Conservation (phyloP, 163 green algal genomes). For the Trebouxia gelatinosa region DNA sequence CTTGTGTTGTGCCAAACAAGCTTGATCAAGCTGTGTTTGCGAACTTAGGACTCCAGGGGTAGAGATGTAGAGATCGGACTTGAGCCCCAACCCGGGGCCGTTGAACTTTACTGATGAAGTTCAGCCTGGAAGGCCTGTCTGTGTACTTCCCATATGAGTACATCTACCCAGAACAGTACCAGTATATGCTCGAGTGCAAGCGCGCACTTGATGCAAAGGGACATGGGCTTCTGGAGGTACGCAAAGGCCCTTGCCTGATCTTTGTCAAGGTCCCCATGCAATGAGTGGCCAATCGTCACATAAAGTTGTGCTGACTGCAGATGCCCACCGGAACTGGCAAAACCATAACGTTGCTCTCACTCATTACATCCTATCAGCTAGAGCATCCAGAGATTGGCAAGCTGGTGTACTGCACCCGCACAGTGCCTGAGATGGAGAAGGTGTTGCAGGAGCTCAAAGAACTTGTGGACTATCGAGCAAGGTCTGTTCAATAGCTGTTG, state of each 20-base stretch:
- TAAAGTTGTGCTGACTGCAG: constrained; percentile 51
- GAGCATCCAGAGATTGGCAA: constrained; percentile 91
- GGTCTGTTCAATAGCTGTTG: neutral
- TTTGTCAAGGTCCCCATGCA: neutral
- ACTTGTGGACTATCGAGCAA: constrained; percentile 74
- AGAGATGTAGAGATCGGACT: too few relatives aligned
- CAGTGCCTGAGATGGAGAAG: constrained; percentile 99
- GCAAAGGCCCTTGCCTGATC: neutral
- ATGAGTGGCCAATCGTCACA: neutral
- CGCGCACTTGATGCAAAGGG: constrained; percentile 92
- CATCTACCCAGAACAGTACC: constrained; percentile 99
- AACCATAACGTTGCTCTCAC: constrained; percentile 96
- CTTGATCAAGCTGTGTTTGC: too few relatives aligned
- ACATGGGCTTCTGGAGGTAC: constrained; percentile 91
- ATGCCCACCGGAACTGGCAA: constrained; percentile 99
- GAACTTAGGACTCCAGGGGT: too few relatives aligned
- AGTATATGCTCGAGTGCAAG: constrained; percentile 99
- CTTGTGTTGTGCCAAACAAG: too few relatives aligned
- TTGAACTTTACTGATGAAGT: too few relatives aligned
- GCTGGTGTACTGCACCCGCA: constrained; percentile 98
- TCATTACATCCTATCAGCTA: constrained; percentile 98
- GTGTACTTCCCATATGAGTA: constrained; percentile 98
- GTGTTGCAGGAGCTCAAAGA: constrained; percentile 84
- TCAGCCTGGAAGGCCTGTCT: constrained; percentile 80
- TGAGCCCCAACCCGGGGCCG: too few relatives aligned